Evolutionary conservation across 352 stramenopile species (phyloP).

Genomic region (Phytophthora sojae): DNA sequence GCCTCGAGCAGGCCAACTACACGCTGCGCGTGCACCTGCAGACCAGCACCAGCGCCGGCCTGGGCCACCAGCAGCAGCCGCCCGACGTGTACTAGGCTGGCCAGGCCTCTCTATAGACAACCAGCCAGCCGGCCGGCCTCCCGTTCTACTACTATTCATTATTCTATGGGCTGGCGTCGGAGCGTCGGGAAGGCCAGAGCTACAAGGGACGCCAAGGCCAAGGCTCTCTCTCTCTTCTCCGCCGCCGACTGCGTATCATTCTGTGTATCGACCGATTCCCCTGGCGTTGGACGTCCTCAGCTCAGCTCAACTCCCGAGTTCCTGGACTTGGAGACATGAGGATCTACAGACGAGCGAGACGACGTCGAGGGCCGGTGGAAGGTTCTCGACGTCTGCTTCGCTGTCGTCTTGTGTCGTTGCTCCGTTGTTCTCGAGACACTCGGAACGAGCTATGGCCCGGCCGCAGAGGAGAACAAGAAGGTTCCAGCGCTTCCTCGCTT

Average conservation of each 20-base stretch:
- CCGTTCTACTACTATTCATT: conserved; percentile 40
- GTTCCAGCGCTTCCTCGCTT: conserved; percentile 9
- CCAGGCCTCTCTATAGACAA: conserved; percentile 26
- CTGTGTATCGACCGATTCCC: conserved; percentile 30
- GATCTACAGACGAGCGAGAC: neutral
- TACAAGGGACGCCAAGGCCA: neutral
- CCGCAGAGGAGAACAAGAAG: conserved; percentile 6
- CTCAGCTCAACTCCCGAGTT: neutral
- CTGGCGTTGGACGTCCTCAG: neutral
- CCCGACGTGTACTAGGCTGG: conserved; percentile 75
- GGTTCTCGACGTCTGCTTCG: conserved; percentile 1
- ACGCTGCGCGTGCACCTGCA: conserved; percentile 86
- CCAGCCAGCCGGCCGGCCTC: conserved; percentile 3
- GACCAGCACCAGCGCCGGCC: conserved; percentile 66
- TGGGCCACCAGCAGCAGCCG: conserved; percentile 47
- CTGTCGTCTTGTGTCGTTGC: neutral
- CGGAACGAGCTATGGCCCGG: conserved; percentile 2
- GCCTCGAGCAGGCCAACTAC: conserved; percentile 89
- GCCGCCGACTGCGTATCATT: conserved; percentile 19
- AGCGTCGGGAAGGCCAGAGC: conserved; percentile 1
- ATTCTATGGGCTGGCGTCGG: conserved; percentile 30
- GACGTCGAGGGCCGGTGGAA: conserved; percentile 6
- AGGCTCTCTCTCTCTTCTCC: neutral
- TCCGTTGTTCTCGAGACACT: neutral
- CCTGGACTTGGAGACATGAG: neutral